These are phyloP conservation scores for Pichia phayaonensis DNA, from an alignment of 805 yeast species.

Conservation along the genomic window DNA sequence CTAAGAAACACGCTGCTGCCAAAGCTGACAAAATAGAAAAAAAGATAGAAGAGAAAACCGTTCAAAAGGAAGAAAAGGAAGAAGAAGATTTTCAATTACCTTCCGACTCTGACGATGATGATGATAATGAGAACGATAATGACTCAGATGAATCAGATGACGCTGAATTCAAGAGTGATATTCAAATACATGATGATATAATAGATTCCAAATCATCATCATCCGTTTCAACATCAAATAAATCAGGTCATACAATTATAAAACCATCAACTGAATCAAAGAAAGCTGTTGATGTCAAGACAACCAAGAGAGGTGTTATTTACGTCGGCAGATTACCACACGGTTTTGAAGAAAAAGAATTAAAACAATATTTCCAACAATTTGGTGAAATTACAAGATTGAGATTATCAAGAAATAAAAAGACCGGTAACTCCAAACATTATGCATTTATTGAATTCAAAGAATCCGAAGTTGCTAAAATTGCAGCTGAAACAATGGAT, in stretches of 20 bases:
- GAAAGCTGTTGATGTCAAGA: slow-evolving; percentile 2
- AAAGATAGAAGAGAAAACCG: not conserved
- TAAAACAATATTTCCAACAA: slow-evolving; percentile 76
- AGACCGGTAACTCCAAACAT: slow-evolving; percentile 85
- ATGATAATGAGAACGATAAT: not conserved
- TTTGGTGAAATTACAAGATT: slow-evolving; percentile 80
- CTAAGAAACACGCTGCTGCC: not conserved
- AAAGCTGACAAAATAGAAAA: not conserved
- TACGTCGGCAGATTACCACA: slow-evolving; percentile 90
- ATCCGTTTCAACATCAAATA: slow-evolving; percentile 4
- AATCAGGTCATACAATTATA: slow-evolving; percentile 20
- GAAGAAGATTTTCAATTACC: slow-evolving; percentile 1
- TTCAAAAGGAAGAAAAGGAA: not conserved
- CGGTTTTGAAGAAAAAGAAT: slow-evolving; percentile 80
- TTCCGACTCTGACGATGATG: not conserved
- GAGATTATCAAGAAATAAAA: slow-evolving; percentile 80
- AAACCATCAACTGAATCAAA: slow-evolving; percentile 7
- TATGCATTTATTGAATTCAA: slow-evolving; percentile 86
- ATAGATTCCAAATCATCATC: not conserved
- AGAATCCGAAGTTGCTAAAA: slow-evolving; percentile 64
- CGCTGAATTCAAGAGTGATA: not conserved
- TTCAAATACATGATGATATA: slow-evolving; percentile 4
- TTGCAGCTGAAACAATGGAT: slow-evolving; percentile 94
- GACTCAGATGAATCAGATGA: not conserved
- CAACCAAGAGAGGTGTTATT: slow-evolving; percentile 54